Percentiles rank a stretch among this genome's conserved stretches.
These are phyloP conservation scores for Durusdinium trenchii DNA, from an alignment of 73 alveolate genomes.

Conservation along the genomic window DNA sequence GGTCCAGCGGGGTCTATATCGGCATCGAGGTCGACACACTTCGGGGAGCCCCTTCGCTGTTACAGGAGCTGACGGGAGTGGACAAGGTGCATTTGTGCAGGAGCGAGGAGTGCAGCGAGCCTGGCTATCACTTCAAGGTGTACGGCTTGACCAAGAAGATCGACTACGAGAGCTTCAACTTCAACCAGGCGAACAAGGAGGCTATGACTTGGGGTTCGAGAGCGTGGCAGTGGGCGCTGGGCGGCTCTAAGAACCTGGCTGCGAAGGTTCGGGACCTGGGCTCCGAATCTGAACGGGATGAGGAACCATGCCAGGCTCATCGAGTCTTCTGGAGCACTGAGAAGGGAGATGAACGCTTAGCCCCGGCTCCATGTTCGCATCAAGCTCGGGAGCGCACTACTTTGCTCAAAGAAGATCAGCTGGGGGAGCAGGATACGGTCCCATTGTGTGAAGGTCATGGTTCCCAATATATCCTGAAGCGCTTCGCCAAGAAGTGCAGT, in stretches of 20 bases:
- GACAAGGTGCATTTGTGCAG: slow-evolving; percentile 33
- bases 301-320: not conserved
- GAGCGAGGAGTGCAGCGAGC: not conserved
- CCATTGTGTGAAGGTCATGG: not conserved
- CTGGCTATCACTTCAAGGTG: not conserved
- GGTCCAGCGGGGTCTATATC: not conserved
- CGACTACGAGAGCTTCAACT: not conserved
- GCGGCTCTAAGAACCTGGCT: not conserved
- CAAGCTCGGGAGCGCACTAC: not conserved
- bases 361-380: not conserved
- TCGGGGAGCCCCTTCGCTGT: not conserved
- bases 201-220: not conserved
- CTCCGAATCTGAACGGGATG: not conserved
- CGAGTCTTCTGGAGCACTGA: not conserved
- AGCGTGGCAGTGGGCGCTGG: not conserved
- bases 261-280: not conserved
- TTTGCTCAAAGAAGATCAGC: not conserved
- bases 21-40: not conserved
- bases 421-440: not conserved
- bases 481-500: not conserved
- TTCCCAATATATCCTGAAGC: not conserved
- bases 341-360: not conserved
- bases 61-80: not conserved
- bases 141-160: not conserved
- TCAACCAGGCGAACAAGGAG: not conserved